Conservation (phyloP, 2,329 filamentous ascomycete genomes). For the Cadophora gregata region DNA sequence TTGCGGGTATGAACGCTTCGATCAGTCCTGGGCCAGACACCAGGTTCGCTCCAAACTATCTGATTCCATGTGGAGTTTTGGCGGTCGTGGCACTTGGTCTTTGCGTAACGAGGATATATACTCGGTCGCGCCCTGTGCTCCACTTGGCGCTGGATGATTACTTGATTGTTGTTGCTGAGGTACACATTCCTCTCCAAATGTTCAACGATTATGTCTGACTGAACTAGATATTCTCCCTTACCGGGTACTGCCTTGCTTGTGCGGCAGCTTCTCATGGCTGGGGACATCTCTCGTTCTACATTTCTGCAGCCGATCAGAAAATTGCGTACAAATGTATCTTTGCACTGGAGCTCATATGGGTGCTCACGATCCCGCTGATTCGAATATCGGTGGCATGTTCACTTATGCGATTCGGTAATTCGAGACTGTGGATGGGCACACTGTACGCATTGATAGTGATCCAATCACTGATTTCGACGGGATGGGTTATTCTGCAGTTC, state of each 20-base stretch:
- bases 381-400: conserved; percentile 28
- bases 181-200: background rate
- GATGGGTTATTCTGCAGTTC: conserved; percentile 20
- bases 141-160: conserved; percentile 25
- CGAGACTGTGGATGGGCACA: conserved; percentile 19
- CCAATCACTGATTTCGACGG: conserved; percentile 15
- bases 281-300: conserved; percentile 22
- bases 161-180: conserved; percentile 23
- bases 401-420: conserved; percentile 22
- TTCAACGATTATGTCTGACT: background rate
- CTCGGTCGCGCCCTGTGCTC: conserved; percentile 11
- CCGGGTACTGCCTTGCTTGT: conserved; percentile 11
- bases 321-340: conserved; percentile 22
- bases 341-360: conserved; percentile 23
- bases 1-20: background rate
- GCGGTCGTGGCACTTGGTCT: conserved; percentile 20
- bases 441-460: conserved; percentile 19
- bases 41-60: conserved; percentile 18
- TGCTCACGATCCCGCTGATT: conserved; percentile 20
- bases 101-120: conserved; percentile 25
- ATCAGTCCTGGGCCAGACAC: conserved; percentile 18
- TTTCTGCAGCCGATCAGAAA: conserved; percentile 2
- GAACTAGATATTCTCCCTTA: conserved; percentile 21
- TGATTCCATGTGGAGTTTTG: conserved; percentile 25
- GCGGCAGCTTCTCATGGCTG: conserved; percentile 22